Evolutionary conservation across 2,329 filamentous ascomycete species (phyloP), one percentile per base, ranked within the genome.

Genomic region (Aquanectria penicillioides): DNA sequence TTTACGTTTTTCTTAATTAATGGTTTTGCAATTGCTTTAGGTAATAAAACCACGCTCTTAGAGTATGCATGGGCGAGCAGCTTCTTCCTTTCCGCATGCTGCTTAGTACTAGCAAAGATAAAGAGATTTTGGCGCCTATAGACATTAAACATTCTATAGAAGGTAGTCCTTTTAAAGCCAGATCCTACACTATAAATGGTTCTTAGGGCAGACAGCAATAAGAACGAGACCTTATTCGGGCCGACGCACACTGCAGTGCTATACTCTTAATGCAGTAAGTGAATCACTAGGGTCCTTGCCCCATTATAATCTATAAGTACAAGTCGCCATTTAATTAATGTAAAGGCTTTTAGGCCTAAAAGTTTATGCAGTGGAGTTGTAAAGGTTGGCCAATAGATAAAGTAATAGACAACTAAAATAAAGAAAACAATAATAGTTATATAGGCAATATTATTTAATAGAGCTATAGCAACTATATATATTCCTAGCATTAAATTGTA

Each of bases 121-220:
- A 86, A 86, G 2, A 86, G 64, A 50, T 85, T 84, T 66, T 78
- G 78, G 9, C 74, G 73, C 0, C 81, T 81, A 46, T 83, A 84
- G 0, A 78, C 80, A 61, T 84, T 81, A 57, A 86, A 86, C 80
- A 86, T 84, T 38, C 78, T 76, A 53, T 86, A 86, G 63, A 85
- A 86, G 1, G 48, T 41, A 0, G 82, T 83, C 33, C 82, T 70
- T 34, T 80, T 81, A 53, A 81, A 86, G 0, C 77, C 77, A 40
- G 76, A 81, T 2, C 84, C 83, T 1, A 83, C 78, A 0, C 83
- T 82, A 67, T 86, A 86, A 18, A 86, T 85, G 1, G 77, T 78
- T n/a, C 78, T 76, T 31, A 85, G 60, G 0, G 83, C 83, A 0
- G 77, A 69, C 0, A 83, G 69, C 5, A 68, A 74, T 17, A 71